These are phyloP conservation scores for Delonix regia DNA, from an alignment of 306 rosid genomes.

Conservation along the genomic window DNA sequence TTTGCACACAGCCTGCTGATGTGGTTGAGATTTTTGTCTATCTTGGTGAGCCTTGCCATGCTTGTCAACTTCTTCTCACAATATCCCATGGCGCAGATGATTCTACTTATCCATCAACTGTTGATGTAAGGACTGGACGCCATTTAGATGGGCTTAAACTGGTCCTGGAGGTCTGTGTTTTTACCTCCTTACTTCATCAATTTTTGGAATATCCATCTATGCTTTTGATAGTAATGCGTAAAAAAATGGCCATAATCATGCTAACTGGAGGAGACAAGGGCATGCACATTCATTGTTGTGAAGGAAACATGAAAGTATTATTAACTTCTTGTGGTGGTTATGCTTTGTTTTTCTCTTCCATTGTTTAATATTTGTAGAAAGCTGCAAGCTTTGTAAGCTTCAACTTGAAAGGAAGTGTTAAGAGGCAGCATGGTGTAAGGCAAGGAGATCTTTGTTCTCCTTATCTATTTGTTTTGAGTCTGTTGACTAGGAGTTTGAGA, in stretches of 20 bases:
- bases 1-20: constrained; percentile 88
- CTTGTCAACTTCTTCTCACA: constrained; percentile 99
- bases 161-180: constrained; percentile 78
- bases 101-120: constrained; percentile 92
- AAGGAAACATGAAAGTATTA: constrained; percentile 4
- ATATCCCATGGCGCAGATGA: constrained; percentile 98
- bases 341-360: too few relatives aligned
- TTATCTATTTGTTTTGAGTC: too few relatives aligned
- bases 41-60: constrained; percentile 98
- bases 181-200: constrained; percentile 22
- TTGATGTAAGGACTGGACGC: constrained; percentile 92
- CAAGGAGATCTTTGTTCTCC: too few relatives aligned
- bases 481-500: too few relatives aligned
- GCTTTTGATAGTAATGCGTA: constrained; percentile 10
- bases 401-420: too few relatives aligned
- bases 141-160: constrained; percentile 79
- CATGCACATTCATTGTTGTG: constrained; percentile 29
- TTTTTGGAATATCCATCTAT: constrained; percentile 16
- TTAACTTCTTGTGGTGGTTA: too few relatives aligned
- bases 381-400: too few relatives aligned
- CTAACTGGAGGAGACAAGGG: constrained; percentile 24
- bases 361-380: too few relatives aligned
- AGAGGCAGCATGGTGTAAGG: too few relatives aligned
- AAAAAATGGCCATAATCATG: constrained; percentile 25
- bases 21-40: constrained; percentile 89